phyloP scores from a whole-genome alignment of 2,329 filamentous ascomycete species.

The Zymoseptoria passerinii region DNA sequence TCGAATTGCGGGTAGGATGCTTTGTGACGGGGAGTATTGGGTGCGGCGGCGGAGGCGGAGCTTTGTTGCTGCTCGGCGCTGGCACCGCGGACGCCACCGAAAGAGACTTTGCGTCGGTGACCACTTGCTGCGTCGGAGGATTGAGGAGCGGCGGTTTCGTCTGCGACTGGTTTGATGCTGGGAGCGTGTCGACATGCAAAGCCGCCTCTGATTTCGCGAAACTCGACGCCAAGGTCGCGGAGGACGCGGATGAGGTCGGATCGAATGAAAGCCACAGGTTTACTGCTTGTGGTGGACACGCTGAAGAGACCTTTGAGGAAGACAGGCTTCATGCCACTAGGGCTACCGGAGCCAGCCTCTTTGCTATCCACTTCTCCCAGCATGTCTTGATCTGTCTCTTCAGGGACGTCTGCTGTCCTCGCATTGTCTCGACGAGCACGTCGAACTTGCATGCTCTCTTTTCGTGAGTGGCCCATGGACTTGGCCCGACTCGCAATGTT shows the following conservation, averaged over 20 bases:
- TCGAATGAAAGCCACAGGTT: slow-evolving; percentile 76
- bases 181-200: slow-evolving; percentile 84
- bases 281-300: slow-evolving; percentile 90
- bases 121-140: slow-evolving; percentile 50
- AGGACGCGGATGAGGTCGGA: slow-evolving; percentile 85
- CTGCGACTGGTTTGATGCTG: slow-evolving; percentile 62
- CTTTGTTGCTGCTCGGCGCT: slow-evolving; percentile 51
- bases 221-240: slow-evolving; percentile 81
- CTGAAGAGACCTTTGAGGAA: slow-evolving; percentile 96
- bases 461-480: slow-evolving; percentile 77
- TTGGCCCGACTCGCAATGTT: slow-evolving; percentile 67
- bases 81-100: slow-evolving; percentile 60
- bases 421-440: slow-evolving; percentile 50
- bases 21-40: slow-evolving; percentile 51
- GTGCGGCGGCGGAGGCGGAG: slow-evolving; percentile 52
- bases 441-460: slow-evolving; percentile 86
- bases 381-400: slow-evolving; percentile 81
- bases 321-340: slow-evolving; percentile 83
- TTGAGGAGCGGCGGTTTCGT: slow-evolving; percentile 28
- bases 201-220: slow-evolving; percentile 82
- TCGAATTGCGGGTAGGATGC: slow-evolving; percentile 70
- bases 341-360: slow-evolving; percentile 43
- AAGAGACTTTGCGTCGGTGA: slow-evolving; percentile 74
- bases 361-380: slow-evolving; percentile 46
- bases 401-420: slow-evolving; percentile 69